phyloP scores from a whole-genome alignment of 352 stramenopile genomes.

The Pythium periplocum region DNA sequence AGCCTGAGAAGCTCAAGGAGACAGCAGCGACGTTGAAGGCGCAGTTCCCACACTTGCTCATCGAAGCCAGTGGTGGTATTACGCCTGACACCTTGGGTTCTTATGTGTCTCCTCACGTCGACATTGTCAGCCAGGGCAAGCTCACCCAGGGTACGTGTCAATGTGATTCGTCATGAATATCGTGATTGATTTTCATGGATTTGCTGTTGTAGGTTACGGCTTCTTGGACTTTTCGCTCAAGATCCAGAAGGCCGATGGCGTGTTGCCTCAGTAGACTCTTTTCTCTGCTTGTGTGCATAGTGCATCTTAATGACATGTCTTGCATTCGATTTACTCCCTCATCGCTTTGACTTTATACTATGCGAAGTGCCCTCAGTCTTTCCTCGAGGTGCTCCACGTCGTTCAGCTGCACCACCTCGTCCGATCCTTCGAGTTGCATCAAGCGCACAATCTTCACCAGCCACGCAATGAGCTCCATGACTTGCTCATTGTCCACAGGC shows the following conservation, averaged over 20 bases:
- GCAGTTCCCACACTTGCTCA: constrained; percentile 92
- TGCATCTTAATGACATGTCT: too few relatives aligned
- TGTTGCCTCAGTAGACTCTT: constrained; percentile 28
- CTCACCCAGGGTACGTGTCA: constrained; percentile 90
- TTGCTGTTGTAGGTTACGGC: constrained; percentile 66
- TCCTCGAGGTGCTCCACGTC: too few relatives aligned
- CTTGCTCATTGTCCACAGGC: not conserved
- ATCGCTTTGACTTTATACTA: too few relatives aligned
- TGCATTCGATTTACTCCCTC: too few relatives aligned
- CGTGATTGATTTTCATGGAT: not conserved
- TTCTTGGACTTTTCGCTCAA: constrained; percentile 98
- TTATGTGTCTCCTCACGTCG: constrained; percentile 94
- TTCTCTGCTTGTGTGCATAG: too few relatives aligned
- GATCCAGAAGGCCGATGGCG: constrained; percentile 85
- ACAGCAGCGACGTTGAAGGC: constrained; percentile 91
- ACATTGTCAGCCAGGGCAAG: constrained; percentile 97
- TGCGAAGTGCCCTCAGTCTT: too few relatives aligned
- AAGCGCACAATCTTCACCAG: constrained; percentile 52
- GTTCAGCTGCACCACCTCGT: too few relatives aligned
- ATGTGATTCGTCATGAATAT: not conserved
- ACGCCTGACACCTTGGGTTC: constrained; percentile 90
- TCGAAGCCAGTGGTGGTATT: constrained; percentile 98
- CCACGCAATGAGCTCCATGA: constrained; percentile 24
- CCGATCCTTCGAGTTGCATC: constrained; percentile 30
- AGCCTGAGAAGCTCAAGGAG: constrained; percentile 86